Percentiles rank a stretch among this genome's conserved stretches.
These are phyloP conservation scores for Speleostelium caveatum DNA, from an alignment of 78 protist genomes.

Conservation along the genomic window DNA sequence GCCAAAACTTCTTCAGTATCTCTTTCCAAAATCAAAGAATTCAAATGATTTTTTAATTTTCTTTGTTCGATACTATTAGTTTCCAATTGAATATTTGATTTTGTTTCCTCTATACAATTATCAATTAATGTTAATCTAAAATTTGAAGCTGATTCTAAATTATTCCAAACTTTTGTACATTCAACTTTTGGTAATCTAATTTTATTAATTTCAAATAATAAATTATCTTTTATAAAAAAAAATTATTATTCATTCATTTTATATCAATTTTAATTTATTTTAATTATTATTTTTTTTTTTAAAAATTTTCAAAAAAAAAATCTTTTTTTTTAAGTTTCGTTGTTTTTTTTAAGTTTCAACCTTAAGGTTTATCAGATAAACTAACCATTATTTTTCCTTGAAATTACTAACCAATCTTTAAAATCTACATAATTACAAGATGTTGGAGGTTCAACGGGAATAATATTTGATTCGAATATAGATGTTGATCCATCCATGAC, in stretches of 20 bases:
- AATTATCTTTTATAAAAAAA: slow-evolving; percentile 12
- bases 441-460: slow-evolving; percentile 11
- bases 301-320: too few species aligned
- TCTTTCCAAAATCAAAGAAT: slow-evolving; percentile 33
- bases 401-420: slow-evolving; percentile 37
- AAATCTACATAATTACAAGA: slow-evolving; percentile 49
- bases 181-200: slow-evolving; percentile 11
- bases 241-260: neutral
- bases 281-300: neutral
- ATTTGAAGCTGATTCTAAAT: neutral
- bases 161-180: slow-evolving; percentile 42
- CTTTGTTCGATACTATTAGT: neutral
- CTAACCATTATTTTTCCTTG: slow-evolving; percentile 58
- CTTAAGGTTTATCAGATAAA: too few species aligned
- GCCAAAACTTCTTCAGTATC: slow-evolving; percentile 17
- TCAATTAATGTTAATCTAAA: slow-evolving; percentile 16
- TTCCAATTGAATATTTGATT: neutral
- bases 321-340: too few species aligned
- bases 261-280: neutral
- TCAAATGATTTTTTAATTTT: slow-evolving; percentile 16
- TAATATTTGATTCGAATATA: neutral
- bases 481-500: neutral
- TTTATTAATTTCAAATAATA: slow-evolving; percentile 54
- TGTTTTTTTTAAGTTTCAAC: too few species aligned
- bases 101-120: slow-evolving; percentile 48